Percentiles rank a stretch among this genome's conserved stretches.
Evolutionary conservation across 1,284 basidiomycete genomes (phyloP).

Genomic region (Cutaneotrichosporon sp.): DNA sequence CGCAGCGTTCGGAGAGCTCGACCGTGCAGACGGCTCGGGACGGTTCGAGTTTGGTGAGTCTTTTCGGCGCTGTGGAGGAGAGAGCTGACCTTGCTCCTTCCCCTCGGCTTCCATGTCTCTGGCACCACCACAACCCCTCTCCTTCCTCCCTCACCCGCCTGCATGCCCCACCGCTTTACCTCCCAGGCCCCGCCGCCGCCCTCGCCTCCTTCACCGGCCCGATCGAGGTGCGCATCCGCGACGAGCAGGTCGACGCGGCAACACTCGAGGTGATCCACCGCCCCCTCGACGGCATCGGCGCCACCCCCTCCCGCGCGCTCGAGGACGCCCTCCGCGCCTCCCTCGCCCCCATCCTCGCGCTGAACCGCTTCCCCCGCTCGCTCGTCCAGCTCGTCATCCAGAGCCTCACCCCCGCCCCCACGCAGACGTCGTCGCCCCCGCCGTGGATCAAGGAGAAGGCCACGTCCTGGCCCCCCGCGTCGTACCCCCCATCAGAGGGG

Average conservation of each 20-base stretch:
- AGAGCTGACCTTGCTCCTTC: neutral
- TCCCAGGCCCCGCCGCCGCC: conserved; percentile 50
- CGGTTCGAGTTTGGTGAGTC: conserved; percentile 50
- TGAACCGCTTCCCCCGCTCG: conserved; percentile 58
- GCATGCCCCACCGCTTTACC: too few relatives aligned
- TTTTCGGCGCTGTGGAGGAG: neutral
- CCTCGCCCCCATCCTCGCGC: conserved; percentile 53
- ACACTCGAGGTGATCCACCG: conserved; percentile 58
- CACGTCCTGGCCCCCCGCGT: conserved; percentile 1
- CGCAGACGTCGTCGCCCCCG: neutral
- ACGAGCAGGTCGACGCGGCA: conserved; percentile 58
- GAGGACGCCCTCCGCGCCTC: conserved; percentile 44
- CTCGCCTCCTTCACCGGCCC: conserved; percentile 58
- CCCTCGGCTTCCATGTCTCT: neutral
- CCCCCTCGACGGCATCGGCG: conserved; percentile 56
- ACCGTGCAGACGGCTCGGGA: conserved; percentile 52
- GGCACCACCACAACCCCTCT: neutral
- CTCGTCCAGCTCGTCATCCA: conserved; percentile 67
- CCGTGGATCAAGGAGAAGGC: conserved; percentile 26
- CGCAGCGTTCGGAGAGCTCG: conserved; percentile 29
- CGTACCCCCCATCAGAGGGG: conserved; percentile 8
- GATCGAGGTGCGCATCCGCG: conserved; percentile 58
- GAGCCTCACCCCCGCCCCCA: conserved; percentile 56
- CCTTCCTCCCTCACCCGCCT: too few relatives aligned
- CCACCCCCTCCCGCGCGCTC: conserved; percentile 49